Base-by-base conservation (phyloP, 768 basidiomycete species). In the Cystofilobasidium capitatum region DNA sequence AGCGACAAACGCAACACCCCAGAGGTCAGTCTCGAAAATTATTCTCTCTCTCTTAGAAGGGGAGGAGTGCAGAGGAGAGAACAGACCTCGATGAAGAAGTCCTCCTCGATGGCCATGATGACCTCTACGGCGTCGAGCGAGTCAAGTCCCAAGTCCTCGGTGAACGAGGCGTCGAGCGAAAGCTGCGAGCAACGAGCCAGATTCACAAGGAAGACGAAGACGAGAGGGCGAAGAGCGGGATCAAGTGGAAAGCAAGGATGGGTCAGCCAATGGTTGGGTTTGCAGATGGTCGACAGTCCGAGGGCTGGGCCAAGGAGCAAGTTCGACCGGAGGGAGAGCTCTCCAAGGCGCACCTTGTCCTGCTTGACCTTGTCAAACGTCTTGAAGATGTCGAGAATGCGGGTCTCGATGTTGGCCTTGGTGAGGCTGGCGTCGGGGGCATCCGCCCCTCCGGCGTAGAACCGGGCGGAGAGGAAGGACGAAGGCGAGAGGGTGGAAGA, bases 31-130 rank as follows among this genome's bases (percentile, higher is more conserved):
- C 6, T 26, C 33, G 5, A 10, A 31, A 54, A 10, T 42, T 42
- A 10, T 20, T 42, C 10, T 20, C 40, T 10, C 10, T 20, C 40
- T 42, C 40, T 42, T 26, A 29, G 55, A 29, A 29, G 14, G 55
- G 13, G 10, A 13, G 37, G 26, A 33, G 16, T 2, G 37, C 26
- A 61, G 26, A 55, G 24, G 29, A 20, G 22, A 4, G 20, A 33
- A 54, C 47, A 35, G 35, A 54, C 47, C 79, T 98, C 96, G 76
- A 99, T 93, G 35, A 84, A 82, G 77, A 99, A 99, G 75, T 98
- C 96, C 91, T 98, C 96, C 80, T 99, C 96, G 72, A 99, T 87
- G 45, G 94, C 91, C 92, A 99, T 96, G 73, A 98, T 89, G 33
- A 97, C 92, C 78, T 99, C 96, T 24, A 99, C 93, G 24, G 92